Evolutionary conservation across 805 yeast species (phyloP).

Genomic region (Peterozyma toletana): DNA sequence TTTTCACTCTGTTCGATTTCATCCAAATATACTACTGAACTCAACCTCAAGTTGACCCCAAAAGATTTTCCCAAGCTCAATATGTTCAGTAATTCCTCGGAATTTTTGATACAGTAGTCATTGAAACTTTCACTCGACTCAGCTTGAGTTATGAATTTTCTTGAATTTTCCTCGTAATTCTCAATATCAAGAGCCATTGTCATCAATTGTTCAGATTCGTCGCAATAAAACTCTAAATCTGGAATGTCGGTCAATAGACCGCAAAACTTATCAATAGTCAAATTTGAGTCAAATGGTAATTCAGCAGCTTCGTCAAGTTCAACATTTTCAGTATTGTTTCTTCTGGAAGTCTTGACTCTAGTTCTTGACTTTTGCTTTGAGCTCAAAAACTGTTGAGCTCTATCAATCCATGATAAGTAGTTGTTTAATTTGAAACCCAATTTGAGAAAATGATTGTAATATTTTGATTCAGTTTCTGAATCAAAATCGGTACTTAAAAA

Average conservation of each 20-base stretch:
- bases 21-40: slow-evolving; percentile 32
- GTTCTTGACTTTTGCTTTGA: slow-evolving; percentile 46
- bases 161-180: slow-evolving; percentile 41
- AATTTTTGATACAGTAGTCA: slow-evolving; percentile 6
- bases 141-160: slow-evolving; percentile 12
- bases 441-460: slow-evolving; percentile 15
- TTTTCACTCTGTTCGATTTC: slow-evolving; percentile 26
- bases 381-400: slow-evolving; percentile 45
- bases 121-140: slow-evolving; percentile 21
- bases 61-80: slow-evolving; percentile 53
- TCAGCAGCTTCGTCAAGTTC: slow-evolving; percentile 1
- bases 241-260: slow-evolving; percentile 39
- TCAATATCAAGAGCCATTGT: slow-evolving; percentile 47
- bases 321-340: not conserved
- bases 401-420: slow-evolving; percentile 46
- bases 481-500: slow-evolving; percentile 4
- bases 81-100: slow-evolving; percentile 43
- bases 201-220: slow-evolving; percentile 53
- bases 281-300: slow-evolving; percentile 4
- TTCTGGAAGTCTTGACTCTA: slow-evolving; percentile 12
- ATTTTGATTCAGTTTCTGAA: slow-evolving; percentile 3
- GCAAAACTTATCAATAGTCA: slow-evolving; percentile 25
- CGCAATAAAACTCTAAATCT: slow-evolving; percentile 38
- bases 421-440: slow-evolving; percentile 34
- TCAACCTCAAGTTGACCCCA: slow-evolving; percentile 31